Evolutionary conservation across 2,329 filamentous ascomycete species (phyloP), one percentile per base, ranked within the genome.

Genomic region (Pestalotiopsis sp.): DNA sequence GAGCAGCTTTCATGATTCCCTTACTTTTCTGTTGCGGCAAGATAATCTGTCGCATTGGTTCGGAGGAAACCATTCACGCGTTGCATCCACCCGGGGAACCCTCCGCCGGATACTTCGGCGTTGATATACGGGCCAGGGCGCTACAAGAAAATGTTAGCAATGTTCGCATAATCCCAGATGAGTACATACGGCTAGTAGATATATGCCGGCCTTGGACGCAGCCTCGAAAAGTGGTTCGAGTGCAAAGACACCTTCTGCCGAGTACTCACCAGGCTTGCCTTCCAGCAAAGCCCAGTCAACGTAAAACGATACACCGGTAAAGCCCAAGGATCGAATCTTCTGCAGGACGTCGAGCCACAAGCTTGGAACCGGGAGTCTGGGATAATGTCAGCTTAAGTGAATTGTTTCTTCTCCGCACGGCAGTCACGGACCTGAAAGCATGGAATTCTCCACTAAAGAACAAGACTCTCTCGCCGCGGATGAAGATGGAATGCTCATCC

Each of bases 21-120:
- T 70, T 84, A 92, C 84, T 89, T 88, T 66, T 92, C 85, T 0
- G 91, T 93, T 0, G 92, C 86, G 31, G 86, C 80, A 4, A 93
- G 79, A 71, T 87, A 95, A 6, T 85, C 87, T 0, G 85, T 79
- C 31, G 88, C 87, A 64, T 83, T 82, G 0, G 91, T 92, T 67
- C 92, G 85, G 68, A 93, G 78, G 1, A 83, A 84, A 1, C 87
- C 92, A 65, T 87, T 86, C 17, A 91, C 81, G 14, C 91, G 84
- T 75, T 92, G 89, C n/a, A 94, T 78, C 93, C 93, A 95, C 1
- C 93, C 93, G 0, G 93, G 93, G 71, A 92, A 94, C 0, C 93
- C 93, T 67, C 93, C 93, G 0, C 92, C 92, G 4, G 87, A 89
- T 0, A 84, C 88, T 77, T 95, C 93, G 0, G 92, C 93, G 74